Evolutionary conservation across 192 early-diverging fungal species (phyloP).

Genomic region (Martensiomyces pterosporus): DNA sequence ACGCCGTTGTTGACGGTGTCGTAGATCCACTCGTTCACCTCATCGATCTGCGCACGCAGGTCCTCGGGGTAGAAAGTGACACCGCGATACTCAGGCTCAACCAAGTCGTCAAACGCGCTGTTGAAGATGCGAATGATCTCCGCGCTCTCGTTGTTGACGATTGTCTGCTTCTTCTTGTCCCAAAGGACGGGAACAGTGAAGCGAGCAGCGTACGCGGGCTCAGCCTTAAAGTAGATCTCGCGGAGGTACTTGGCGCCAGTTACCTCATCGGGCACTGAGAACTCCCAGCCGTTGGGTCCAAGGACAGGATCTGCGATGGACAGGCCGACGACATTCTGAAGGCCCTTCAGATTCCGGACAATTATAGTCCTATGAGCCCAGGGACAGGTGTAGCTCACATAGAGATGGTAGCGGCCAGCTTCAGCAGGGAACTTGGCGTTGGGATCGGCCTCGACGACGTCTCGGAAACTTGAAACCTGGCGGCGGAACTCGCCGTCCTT

Average conservation of each 20-base stretch:
- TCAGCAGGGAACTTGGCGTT: constrained; percentile 69
- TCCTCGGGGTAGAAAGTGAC: constrained; percentile 79
- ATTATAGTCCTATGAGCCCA: constrained; percentile 86
- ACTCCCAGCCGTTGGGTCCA: constrained; percentile 78
- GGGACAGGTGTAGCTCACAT: constrained; percentile 63
- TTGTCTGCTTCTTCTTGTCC: constrained; percentile 91
- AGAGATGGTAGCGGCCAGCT: constrained; percentile 75
- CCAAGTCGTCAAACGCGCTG: constrained; percentile 75
- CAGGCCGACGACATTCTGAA: constrained; percentile 75
- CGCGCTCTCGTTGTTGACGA: constrained; percentile 94
- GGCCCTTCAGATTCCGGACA: constrained; percentile 85
- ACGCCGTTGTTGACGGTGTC: constrained; percentile 95
- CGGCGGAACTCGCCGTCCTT: constrained; percentile 79
- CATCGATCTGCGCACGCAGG: constrained; percentile 74
- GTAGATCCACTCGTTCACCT: constrained; percentile 88
- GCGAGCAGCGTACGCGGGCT: constrained; percentile 64
- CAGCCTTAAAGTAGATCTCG: constrained; percentile 90
- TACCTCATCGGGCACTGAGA: constrained; percentile 62
- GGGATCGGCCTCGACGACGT: constrained; percentile 51
- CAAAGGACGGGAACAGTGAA: constrained; percentile 95
- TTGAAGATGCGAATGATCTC: constrained; percentile 97
- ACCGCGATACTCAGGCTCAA: constrained; percentile 58
- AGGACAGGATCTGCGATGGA: constrained; percentile 82
- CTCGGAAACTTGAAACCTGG: constrained; percentile 68
- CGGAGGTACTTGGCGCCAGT: constrained; percentile 72